Base-by-base conservation (phyloP, 2,329 filamentous ascomycete genomes). In the Shiraia bambusicola region DNA sequence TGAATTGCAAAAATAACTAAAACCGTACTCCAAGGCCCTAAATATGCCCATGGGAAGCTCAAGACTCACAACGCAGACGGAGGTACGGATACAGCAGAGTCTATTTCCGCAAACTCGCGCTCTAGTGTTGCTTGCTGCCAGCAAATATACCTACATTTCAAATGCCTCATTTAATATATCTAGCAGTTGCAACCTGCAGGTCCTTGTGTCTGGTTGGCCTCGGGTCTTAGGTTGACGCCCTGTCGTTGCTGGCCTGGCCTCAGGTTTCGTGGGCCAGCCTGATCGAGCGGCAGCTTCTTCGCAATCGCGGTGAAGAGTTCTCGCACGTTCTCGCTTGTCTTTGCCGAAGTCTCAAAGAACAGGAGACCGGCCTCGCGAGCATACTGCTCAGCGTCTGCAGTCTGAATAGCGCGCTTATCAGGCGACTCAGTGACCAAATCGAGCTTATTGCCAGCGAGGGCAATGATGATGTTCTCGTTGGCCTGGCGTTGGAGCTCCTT, bases 391-490 rank as follows among this genome's bases (percentile, higher is more conserved):
- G 93, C 94, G 60, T 98, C 93, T 56, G 86, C 86, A 15, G 87
- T 86, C 47, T 84, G 69, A 49, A 98, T 93, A 29, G 91, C 93
- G 64, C 93, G 87, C 81, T 97, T 97, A 70, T 96, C 92, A 34
- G 92, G 92, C 67, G 88, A 87, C 66, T 95, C 91, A 51, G 84
- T 91, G 50, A 96, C 93, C 58, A 98, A 77, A 79, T 98, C 93
- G 65, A 95, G 79, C 76, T 98, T 62, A 54, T 98, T 98, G 51
- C 93, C 93, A 38, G 92, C 93, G 30, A 98, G 83, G 33, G 93
- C 93, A 65, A 98, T 98, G 72, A 98, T 91, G 71, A 98, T 98
- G 74, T 97, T 97, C 74, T 98, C 93, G 76, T 97, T 98, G 50
- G 94, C 93, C 75, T 98, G 93, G 67, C 93, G 86, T 73, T 98